Base-by-base conservation (phyloP, 2,329 filamentous ascomycete species). In the Colletotrichum costaricense region DNA sequence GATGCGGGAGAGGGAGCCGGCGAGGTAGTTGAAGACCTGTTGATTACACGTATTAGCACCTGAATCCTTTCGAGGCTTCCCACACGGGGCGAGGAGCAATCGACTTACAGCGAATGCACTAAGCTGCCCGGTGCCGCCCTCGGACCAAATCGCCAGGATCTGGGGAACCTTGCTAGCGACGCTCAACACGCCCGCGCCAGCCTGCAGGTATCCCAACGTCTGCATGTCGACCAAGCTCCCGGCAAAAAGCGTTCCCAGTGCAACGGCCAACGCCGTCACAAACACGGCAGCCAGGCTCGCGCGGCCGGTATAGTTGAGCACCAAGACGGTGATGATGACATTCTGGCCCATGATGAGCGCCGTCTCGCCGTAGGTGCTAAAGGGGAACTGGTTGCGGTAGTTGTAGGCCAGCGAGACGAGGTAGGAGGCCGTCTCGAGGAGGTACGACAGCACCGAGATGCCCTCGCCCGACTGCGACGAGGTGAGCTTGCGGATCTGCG, bases 11-110 rank as follows among this genome's bases (percentile, higher is more conserved):
- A 98, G 90, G 56, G 95, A 98, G 52, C 97, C 97, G 78, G 92
- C 88, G 79, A 99, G 94, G 85, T 98, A 99, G 88, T 98, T 98
- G 90, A 99, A 98, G 78, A 99, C 95, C 95, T 98, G 79, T 19
- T 2, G 4, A 12, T 19, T 5, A 24, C 14, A 28, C 12, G 7
- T 30, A 62, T 75, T n/a, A 71, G 70, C 54, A 22, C 8, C 5
- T 1, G 7, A n/a, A 12, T 11, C 16, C 30, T 22, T 22, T 2
- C 0, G 19, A 49, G 42, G 7, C 42, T 49, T 49, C 6, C 6
- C 6, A 49, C 8, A 19, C 8, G 14, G 42, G 42, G 65, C 56
- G 57, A 7, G 60, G 56, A 33, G 19, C 33, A 42, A 56, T 63
- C 28, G 54, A 89, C 93, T 85, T 89, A 97, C 97, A 72, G 97